Conservation (phyloP, 805 yeast species). For the Starmerella asiatica region DNA sequence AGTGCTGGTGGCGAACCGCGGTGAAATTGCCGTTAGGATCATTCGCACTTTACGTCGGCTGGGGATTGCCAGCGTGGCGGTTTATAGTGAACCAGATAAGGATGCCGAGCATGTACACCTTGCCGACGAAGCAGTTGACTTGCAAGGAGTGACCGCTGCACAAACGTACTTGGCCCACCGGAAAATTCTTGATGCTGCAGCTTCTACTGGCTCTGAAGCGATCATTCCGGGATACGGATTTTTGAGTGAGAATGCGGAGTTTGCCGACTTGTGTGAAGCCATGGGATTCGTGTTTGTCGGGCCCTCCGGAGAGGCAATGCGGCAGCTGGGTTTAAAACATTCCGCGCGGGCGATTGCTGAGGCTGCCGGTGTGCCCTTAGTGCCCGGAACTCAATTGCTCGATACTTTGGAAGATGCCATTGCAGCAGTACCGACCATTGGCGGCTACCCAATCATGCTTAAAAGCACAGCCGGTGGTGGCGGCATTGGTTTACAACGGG, state of each 20-base stretch:
- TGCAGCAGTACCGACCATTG: constrained; percentile 52
- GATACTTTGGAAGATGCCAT: constrained; percentile 59
- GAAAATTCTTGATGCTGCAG: constrained; percentile 76
- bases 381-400: constrained; percentile 90
- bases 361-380: constrained; percentile 86
- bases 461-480: constrained; percentile 99
- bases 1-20: constrained; percentile 92
- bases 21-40: constrained; percentile 93
- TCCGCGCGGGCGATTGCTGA: constrained; percentile 92
- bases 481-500: constrained; percentile 94
- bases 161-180: constrained; percentile 81
- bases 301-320: constrained; percentile 88
- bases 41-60: constrained; percentile 75
- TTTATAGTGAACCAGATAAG: constrained; percentile 81
- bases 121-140: constrained; percentile 71
- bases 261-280: constrained; percentile 69
- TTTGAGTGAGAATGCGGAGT: constrained; percentile 90
- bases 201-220: constrained; percentile 76
- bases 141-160: constrained; percentile 73
- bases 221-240: constrained; percentile 97
- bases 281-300: constrained; percentile 90
- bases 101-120: constrained; percentile 73
- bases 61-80: constrained; percentile 67
- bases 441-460: constrained; percentile 79
- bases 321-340: constrained; percentile 85